Evolutionary conservation across 179 eudicot species (phyloP), one percentile per base, ranked within the genome.

Genomic region (Beta macrorhiza): DNA sequence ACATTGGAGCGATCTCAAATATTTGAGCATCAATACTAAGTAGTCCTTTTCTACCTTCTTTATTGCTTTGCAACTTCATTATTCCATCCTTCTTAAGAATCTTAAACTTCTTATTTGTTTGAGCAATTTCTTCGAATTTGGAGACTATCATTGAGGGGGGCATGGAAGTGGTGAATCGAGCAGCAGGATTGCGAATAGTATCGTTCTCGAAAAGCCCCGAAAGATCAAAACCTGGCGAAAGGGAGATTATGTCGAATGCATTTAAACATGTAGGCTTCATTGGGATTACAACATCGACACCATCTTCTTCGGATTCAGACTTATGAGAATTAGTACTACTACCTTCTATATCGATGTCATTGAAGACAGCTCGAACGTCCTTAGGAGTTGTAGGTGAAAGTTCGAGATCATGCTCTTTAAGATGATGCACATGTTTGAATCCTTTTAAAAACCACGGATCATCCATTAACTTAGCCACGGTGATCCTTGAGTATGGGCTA

Each of bases 161-260:
- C 76, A 73, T 80, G 1, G 71, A 72, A 0, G 95, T 87, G 0
- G 93, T 86, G 85, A 94, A 92, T 57, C 97, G 84, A 0, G 87
- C 78, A 72, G 88, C 90, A 0, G 87, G 68, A 17, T 75, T 83
- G 10, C 76, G 47, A 0, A 13, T 64, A 9, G 15, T 5, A n/a
- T 83, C 90, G 1, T 80, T 77, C 68, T 91, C 91, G 16, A 93
- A 92, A 19, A 92, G 68, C 0, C 87, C 89, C 20, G 95, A 91
- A 11, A 94, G 87, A 78, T 94, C 85, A 62, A 94, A 92, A 0
- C 97, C 97, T 0, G 85, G 78, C 0, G 98, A 91, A 15, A 92
- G 88, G 4, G 97, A 94, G 0, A 94, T 94, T 15, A 94, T 87
- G 52, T 94, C 97, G 19, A 94, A 94, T 0, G 98, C 98, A 25